phyloP scores from a whole-genome alignment of 1,284 basidiomycete species.

The Apiotrichum brassicae region DNA sequence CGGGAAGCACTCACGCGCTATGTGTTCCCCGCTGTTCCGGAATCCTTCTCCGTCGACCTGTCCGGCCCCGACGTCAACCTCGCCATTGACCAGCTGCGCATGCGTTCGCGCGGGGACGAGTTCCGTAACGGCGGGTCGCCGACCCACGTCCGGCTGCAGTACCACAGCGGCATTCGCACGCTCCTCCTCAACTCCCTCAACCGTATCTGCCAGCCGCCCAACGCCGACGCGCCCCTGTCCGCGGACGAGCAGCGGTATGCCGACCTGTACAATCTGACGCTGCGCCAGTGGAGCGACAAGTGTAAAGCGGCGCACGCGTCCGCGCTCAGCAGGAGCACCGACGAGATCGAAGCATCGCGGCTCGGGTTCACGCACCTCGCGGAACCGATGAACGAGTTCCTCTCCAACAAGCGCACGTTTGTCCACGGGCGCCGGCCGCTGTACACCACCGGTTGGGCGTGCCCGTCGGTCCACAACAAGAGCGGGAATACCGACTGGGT shows the following conservation, averaged over 20 bases:
- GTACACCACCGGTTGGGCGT: not conserved
- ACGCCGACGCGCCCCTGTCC: not conserved
- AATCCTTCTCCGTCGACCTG: not conserved
- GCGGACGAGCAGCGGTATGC: not conserved
- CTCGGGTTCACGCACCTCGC: not conserved
- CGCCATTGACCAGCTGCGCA: not conserved
- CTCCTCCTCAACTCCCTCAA: not conserved
- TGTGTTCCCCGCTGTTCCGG: constrained; percentile 1
- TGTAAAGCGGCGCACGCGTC: not conserved
- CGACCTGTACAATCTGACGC: not conserved
- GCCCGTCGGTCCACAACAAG: not conserved
- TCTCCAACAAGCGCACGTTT: not conserved
- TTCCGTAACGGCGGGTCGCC: not conserved
- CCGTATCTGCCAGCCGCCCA: not conserved
- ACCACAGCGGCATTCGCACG: not conserved
- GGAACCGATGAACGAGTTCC: constrained; percentile 5
- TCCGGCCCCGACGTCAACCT: constrained; percentile 1
- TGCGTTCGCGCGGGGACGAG: not conserved
- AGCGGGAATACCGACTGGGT: constrained; percentile 1
- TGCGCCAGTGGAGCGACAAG: not conserved
- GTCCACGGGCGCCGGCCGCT: not conserved
- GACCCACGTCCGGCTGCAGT: constrained; percentile 1
- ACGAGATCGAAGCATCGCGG: not conserved
- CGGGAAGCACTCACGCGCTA: constrained; percentile 5
- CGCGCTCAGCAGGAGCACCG: not conserved